phyloP scores from a whole-genome alignment of 140 eudicot genomes.

The Oenanthe javanica region DNA sequence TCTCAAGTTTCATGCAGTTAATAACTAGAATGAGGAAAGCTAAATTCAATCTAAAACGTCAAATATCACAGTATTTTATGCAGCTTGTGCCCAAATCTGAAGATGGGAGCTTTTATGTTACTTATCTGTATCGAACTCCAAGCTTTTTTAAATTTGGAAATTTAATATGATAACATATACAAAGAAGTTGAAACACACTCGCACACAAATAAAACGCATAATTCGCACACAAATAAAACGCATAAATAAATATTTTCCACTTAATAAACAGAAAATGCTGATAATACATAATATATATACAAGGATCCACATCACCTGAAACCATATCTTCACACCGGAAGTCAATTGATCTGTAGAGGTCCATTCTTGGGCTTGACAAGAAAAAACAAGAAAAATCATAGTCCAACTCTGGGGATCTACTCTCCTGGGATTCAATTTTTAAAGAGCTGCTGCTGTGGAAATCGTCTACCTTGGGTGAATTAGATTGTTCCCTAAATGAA shows the following conservation, averaged over 20 bases:
- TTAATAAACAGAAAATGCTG: neutral
- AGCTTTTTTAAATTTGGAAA: neutral
- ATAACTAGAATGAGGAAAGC: constrained; percentile 8
- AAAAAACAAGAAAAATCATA: constrained; percentile 76
- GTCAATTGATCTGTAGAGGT: constrained; percentile 84
- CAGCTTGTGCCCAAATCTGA: neutral
- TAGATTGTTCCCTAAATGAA: constrained; percentile 48
- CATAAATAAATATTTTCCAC: neutral
- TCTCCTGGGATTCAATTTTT: constrained; percentile 28
- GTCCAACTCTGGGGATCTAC: constrained; percentile 53
- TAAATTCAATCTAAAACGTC: neutral
- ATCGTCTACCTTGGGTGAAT: constrained; percentile 19
- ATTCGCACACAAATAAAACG: neutral
- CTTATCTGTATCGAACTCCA: too few relatives aligned
- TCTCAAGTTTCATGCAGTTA: neutral
- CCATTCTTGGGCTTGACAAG: constrained; percentile 75
- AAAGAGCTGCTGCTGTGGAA: constrained; percentile 19
- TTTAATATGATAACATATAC: neutral
- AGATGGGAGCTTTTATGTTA: neutral
- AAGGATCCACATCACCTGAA: constrained; percentile 47
- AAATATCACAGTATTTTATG: neutral
- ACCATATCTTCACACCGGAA: constrained; percentile 96
- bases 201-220: neutral
- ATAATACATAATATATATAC: neutral
- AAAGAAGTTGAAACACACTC: neutral